These are phyloP conservation scores for Malus domestica DNA, from an alignment of 306 rosid genomes.

Conservation along the genomic window ASM211411v1 NC_041795.1:18445001-18445500, in stretches of 20 bases:
- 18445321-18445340: neutral
- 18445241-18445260: neutral
- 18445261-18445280: neutral
- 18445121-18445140: neutral
- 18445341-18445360: constrained; percentile 8
- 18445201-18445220: neutral
- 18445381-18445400: neutral
- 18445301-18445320: neutral
- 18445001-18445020: neutral
- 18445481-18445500: neutral
- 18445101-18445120: neutral
- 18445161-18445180: neutral
- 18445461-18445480: neutral
- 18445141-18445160: neutral
- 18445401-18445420: neutral
- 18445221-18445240: neutral
- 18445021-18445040: neutral
- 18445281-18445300: neutral
- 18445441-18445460: neutral
- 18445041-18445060: neutral
- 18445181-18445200: neutral
- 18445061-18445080: no score
- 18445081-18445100: neutral
- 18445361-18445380: neutral
- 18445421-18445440: neutral